Base-by-base conservation (phyloP, 371 early-diverging fungal genomes). In the Mucor lusitanicus region DNA sequence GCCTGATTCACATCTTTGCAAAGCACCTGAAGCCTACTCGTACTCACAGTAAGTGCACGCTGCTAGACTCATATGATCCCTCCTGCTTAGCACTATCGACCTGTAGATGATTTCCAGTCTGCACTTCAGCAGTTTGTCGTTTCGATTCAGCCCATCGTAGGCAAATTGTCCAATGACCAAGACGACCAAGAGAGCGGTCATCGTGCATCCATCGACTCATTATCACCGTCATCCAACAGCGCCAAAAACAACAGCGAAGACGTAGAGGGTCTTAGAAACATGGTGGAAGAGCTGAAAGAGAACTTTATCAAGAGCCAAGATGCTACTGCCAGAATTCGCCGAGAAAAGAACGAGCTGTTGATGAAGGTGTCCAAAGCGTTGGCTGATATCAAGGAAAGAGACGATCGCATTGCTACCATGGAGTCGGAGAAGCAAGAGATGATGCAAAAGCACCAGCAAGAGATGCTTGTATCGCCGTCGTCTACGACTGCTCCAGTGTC, bases 121-220 rank as follows among this genome's bases (percentile, higher is more conserved):
- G 72, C 72, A 11, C 30, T 81, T 15, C 71, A 75, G 28, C 69
- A 69, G 37, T 81, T 78, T 56, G 59, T 81, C n/a, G 57, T 57
- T 7, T 79, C 82, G 28, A 80, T 81, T 5, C 85, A 86, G 35
- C 84, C 87, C 19, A 87, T 89, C 69, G 81, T 85, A 13, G 88
- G 89, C 8, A 88, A 88, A 59, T 6, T 75, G 61, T 54, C 54
- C 48, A 48, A 53, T 53, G 57, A 68, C 32, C 42, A 58, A 9
- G 57, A 62, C 19, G 64, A 61, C 1, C 62, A 61, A n/a, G 40
- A 64, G 8, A 32, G 3, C 23, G 23, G 33, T 28, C 30, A 32
- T 30, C 40, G 33, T 35, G 30, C 37, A 23, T 63, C 70, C 11
- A 33, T 40, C 5, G 64, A 59, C 7, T 19, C 61, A 1, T 21